Base-by-base conservation (phyloP, 2,329 filamentous ascomycete species). In the Curvularia spicifera region DNA sequence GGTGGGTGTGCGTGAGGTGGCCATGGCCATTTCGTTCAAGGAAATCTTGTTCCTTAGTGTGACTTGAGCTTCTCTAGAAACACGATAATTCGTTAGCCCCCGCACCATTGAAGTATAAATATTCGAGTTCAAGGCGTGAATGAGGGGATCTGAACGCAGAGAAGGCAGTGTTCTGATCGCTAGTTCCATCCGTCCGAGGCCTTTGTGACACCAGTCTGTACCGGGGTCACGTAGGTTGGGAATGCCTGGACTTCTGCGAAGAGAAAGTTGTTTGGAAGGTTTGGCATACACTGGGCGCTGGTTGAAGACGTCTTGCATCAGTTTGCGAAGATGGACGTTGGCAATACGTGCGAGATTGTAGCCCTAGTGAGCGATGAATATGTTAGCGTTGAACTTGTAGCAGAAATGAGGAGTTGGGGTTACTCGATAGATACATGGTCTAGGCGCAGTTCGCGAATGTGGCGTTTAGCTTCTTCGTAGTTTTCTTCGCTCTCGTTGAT, bases 391-490 rank as follows among this genome's bases (percentile, higher is more conserved):
- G 28, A 20, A 15, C 20, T 20, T 5, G 4, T 15, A 31, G 9
- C 10, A 4, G 15, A 28, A 33, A 18, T 22, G 18, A 9, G 13
- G 9, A 5, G 5, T n/a, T 12, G 31, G 22, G 9, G 6, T 2
- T 2, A 15, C n/a, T 31, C 20, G 37, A 12, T 9, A 49, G 52
- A 40, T 39, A 71, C 71, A 57, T 71, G 68, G 37, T 73, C 70
- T 1, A 73, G 46, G 5, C 45, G 53, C 4, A 76, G 49, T 58
- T 76, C 71, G 2, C 73, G 65, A 26, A 76, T 63, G 22, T 70
- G 49, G n/a, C 51, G 31, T 47, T 61, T 72, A 0, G 70, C 72
- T 12, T 60, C 22, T 1, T 66, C 37, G 24, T 69, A 72, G 53
- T 75, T 63, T 15, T 66, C 57, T 1, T 50, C 18, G 18, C 60